Percentiles rank a stretch among this genome's conserved stretches.
Conservation (phyloP, 1,284 basidiomycete species). For the Naganishia sp. region DNA sequence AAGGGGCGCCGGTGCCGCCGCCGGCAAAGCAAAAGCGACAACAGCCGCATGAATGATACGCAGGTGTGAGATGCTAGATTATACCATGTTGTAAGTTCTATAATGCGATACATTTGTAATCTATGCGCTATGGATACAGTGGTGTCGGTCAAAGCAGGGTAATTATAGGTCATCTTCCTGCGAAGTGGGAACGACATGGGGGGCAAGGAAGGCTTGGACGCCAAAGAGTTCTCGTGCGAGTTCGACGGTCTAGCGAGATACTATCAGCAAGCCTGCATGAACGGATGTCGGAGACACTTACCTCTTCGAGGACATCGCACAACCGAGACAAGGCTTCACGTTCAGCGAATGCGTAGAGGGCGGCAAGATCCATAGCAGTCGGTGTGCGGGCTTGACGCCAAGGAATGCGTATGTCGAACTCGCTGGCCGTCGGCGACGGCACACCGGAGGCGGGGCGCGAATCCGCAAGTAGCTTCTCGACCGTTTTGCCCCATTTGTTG, state of each 20-base stretch:
- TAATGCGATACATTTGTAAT: constrained; percentile 18
- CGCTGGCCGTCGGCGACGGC: constrained; percentile 9
- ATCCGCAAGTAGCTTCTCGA: constrained; percentile 45
- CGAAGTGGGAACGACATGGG: constrained; percentile 6
- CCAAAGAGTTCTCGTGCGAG: constrained; percentile 50
- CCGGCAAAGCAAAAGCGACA: constrained; percentile 9
- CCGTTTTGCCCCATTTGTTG: constrained; percentile 45
- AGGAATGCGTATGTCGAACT: neutral
- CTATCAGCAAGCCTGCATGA: neutral
- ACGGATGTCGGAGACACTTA: constrained; percentile 32
- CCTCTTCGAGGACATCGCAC: constrained; percentile 50
- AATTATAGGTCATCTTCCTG: constrained; percentile 30
- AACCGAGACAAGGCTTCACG: constrained; percentile 51
- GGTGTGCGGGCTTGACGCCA: neutral
- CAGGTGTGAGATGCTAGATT: neutral
- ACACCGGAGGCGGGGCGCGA: constrained; percentile 32
- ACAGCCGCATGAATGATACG: neutral
- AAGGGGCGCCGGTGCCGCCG: constrained; percentile 48
- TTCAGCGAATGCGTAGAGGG: constrained; percentile 54
- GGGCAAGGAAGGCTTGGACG: constrained; percentile 44
- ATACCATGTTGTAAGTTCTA: constrained; percentile 24
- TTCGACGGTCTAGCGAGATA: constrained; percentile 42
- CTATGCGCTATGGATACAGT: constrained; percentile 28
- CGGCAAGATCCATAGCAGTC: constrained; percentile 44
- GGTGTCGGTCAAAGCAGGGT: neutral